phyloP scores from a whole-genome alignment of 2,329 filamentous ascomycete species.

The Ophiostoma ulmi region DNA sequence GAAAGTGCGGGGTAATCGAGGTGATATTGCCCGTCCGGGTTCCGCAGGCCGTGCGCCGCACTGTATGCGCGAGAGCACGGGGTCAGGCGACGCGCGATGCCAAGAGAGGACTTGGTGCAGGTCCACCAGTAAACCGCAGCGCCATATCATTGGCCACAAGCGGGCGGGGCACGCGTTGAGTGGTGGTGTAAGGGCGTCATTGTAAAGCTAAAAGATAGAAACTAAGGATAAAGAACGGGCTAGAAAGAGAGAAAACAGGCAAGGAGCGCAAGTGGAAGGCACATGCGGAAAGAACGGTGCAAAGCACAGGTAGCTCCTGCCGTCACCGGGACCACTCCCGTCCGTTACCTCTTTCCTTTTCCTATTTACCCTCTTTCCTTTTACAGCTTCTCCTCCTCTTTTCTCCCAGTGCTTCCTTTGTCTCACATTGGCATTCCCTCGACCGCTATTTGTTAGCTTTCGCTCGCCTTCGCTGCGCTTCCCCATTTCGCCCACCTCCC shows the following conservation, averaged over 20 bases:
- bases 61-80: constrained; percentile 21
- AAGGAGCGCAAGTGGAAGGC: constrained; percentile 10
- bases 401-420: background rate
- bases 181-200: constrained; percentile 13
- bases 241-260: background rate
- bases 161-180: constrained; percentile 14
- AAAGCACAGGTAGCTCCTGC: constrained; percentile 15
- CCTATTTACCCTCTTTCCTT: background rate
- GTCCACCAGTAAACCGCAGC: background rate
- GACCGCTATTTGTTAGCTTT: constrained; percentile 12
- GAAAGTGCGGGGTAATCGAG: constrained; percentile 3
- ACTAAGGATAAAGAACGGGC: background rate
- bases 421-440: constrained; percentile 9
- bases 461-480: constrained; percentile 9
- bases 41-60: constrained; percentile 8
- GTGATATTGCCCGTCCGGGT: background rate
- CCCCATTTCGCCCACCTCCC: constrained; percentile 5
- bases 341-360: constrained; percentile 11
- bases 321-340: constrained; percentile 13
- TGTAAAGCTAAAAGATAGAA: background rate
- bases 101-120: background rate
- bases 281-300: constrained; percentile 12
- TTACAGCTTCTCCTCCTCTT: constrained; percentile 4
- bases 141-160: constrained; percentile 5
- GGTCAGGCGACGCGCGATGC: constrained; percentile 21